These are phyloP conservation scores for Aspergillus alliaceus DNA, from an alignment of 2,329 filamentous ascomycete genomes.

Conservation along the genomic window DNA sequence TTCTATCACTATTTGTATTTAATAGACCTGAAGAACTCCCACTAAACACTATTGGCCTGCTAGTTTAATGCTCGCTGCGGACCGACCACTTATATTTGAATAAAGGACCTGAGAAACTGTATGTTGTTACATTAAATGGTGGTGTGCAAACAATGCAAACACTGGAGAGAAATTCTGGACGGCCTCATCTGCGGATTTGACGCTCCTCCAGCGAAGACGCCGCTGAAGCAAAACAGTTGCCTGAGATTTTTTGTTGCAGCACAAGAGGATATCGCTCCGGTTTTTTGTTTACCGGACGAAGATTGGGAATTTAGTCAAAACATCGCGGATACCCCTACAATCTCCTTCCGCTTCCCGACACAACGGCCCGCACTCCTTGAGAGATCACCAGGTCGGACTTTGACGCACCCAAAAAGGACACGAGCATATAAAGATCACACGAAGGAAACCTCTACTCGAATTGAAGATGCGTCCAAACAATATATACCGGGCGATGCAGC, in stretches of 20 bases:
- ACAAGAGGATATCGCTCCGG: neutral
- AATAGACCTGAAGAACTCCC: neutral
- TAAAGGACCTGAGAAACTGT: too few species aligned
- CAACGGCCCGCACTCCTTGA: neutral
- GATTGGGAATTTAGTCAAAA: neutral
- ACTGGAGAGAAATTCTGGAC: constrained; percentile 30
- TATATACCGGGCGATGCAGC: constrained; percentile 32
- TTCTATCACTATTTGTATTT: neutral
- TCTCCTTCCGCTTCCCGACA: too few species aligned
- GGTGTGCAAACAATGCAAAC: constrained; percentile 35
- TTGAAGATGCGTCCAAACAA: constrained; percentile 31
- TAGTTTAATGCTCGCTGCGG: neutral
- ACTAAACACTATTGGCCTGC: neutral
- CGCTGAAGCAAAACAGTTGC: neutral
- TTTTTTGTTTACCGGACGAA: neutral
- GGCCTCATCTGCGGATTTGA: constrained; percentile 10
- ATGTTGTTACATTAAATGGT: neutral
- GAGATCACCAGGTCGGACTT: neutral
- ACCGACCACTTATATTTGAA: too few species aligned
- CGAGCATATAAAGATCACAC: neutral
- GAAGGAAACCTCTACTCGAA: neutral
- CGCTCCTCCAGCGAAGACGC: constrained; percentile 1
- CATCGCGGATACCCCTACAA: neutral
- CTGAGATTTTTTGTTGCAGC: neutral
- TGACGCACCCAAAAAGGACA: neutral